Conservation (phyloP, 2,329 filamentous ascomycete genomes). For the Aspergillus hortae region DNA sequence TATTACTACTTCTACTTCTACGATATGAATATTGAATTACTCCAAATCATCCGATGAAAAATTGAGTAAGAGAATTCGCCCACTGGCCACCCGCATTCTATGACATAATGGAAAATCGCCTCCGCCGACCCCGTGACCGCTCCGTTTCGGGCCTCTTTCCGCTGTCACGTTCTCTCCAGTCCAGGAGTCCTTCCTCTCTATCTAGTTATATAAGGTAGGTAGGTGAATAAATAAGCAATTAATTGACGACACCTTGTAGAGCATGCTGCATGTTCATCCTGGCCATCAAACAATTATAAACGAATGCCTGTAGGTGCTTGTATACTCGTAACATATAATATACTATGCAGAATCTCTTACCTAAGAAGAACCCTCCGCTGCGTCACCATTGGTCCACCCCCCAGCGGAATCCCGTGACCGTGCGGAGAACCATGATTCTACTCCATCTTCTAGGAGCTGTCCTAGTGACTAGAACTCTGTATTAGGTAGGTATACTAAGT, state of each 20-base stretch:
- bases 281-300: no score
- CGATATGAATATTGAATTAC: no score
- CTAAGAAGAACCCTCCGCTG: constrained; percentile 11
- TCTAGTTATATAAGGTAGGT: no score
- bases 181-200: no score
- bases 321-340: neutral
- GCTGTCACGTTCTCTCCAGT: neutral
- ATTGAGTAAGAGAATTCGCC: neutral
- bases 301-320: no score
- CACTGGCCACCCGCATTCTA: constrained; percentile 15
- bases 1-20: neutral
- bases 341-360: constrained; percentile 7
- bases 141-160: neutral
- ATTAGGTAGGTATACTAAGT: neutral
- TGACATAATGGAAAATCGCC: constrained; percentile 23
- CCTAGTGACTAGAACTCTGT: no score
- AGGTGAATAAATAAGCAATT: no score
- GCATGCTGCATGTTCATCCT: no score
- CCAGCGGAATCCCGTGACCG: constrained; percentile 5
- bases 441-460: no score
- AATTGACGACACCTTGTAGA: no score
- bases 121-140: constrained; percentile 14
- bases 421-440: neutral
- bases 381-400: neutral
- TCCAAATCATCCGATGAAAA: neutral